These are phyloP conservation scores for Pseudogymnoascus sp. DNA, from an alignment of 2,329 filamentous ascomycete species.

Conservation along the genomic window DNA sequence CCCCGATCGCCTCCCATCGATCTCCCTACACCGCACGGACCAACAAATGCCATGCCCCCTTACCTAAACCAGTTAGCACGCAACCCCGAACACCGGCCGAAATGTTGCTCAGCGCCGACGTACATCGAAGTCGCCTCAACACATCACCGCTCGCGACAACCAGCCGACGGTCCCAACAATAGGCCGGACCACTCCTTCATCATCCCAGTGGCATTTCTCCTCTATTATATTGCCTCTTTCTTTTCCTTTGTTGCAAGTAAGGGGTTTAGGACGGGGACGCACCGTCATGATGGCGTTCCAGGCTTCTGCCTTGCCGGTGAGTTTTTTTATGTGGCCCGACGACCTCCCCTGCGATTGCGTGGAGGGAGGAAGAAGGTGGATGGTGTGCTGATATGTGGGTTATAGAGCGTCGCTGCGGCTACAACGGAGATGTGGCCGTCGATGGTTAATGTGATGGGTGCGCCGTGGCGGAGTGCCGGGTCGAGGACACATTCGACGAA, in stretches of 20 bases:
- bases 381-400: not conserved
- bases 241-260: not conserved
- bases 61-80: not conserved
- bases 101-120: not conserved
- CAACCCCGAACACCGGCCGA: not conserved
- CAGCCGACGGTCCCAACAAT: not conserved
- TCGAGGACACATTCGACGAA: slow-evolving; percentile 15
- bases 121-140: not conserved
- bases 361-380: not conserved
- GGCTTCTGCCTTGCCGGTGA: slow-evolving; percentile 21
- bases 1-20: not conserved
- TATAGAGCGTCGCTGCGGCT: slow-evolving; percentile 37
- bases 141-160: slow-evolving; percentile 1
- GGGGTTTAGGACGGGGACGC: not conserved
- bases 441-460: slow-evolving; percentile 31
- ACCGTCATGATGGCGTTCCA: slow-evolving; percentile 21
- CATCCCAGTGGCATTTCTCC: not conserved
- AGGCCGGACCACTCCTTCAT: not conserved
- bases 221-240: not conserved
- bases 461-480: slow-evolving; percentile 30
- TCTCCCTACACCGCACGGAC: not conserved
- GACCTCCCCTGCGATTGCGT: not conserved
- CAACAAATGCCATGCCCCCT: not conserved
- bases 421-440: slow-evolving; percentile 37
- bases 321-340: slow-evolving; percentile 6